phyloP scores from a whole-genome alignment of 768 basidiomycete species.

The Russula dissimulans region DNA sequence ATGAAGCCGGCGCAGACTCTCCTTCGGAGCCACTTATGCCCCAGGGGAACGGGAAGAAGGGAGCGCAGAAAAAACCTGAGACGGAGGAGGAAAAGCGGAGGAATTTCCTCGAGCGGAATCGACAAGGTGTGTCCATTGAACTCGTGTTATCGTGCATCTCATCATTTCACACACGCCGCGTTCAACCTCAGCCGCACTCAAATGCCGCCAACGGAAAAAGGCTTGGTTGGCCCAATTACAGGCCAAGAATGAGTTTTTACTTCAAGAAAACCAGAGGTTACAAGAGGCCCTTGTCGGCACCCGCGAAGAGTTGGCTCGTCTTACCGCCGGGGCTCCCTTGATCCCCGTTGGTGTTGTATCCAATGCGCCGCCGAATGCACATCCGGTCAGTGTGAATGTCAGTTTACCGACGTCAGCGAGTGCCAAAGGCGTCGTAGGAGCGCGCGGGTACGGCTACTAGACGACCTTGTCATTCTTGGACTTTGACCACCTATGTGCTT shows the following conservation, averaged over 20 bases:
- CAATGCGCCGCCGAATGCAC: slow-evolving; percentile 6
- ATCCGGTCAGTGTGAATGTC: slow-evolving; percentile 19
- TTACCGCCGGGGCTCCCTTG: slow-evolving; percentile 37
- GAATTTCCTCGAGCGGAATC: slow-evolving; percentile 94
- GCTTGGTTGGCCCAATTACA: slow-evolving; percentile 93
- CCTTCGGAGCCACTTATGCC: not conserved
- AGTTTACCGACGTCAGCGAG: slow-evolving; percentile 6
- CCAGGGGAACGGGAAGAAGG: slow-evolving; percentile 20
- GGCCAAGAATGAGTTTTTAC: slow-evolving; percentile 84
- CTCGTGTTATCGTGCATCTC: not conserved
- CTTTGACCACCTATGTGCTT: not conserved
- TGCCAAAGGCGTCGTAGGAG: slow-evolving; percentile 1
- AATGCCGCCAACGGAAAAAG: slow-evolving; percentile 98
- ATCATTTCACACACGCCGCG: not conserved
- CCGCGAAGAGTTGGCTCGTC: slow-evolving; percentile 84
- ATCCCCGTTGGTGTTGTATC: slow-evolving; percentile 1
- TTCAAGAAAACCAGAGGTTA: slow-evolving; percentile 92
- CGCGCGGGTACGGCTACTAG: slow-evolving; percentile 19
- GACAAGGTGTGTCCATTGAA: slow-evolving; percentile 66
- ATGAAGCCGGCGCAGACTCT: slow-evolving; percentile 30
- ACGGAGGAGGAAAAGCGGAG: slow-evolving; percentile 97
- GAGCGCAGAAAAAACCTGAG: slow-evolving; percentile 65
- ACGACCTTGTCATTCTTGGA: not conserved
- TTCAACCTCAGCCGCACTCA: slow-evolving; percentile 71
- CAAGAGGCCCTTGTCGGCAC: slow-evolving; percentile 78